phyloP scores from a whole-genome alignment of 441 rosid genomes.

The Jatropha multifida region DNA sequence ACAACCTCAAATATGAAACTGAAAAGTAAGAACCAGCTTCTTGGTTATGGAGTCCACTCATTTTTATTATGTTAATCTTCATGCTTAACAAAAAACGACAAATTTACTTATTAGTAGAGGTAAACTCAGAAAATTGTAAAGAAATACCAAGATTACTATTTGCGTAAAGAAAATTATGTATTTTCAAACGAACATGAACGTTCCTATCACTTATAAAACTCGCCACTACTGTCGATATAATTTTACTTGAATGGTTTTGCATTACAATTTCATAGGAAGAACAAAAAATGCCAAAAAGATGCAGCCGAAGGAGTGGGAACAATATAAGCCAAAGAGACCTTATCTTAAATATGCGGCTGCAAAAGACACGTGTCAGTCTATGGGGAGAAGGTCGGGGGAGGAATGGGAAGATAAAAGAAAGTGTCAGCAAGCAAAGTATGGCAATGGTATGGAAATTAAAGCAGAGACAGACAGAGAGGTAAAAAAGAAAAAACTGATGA shows the following conservation, averaged over 20 bases:
- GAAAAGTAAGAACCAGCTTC: too few relatives aligned
- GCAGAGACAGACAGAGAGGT: background rate
- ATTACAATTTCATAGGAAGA: background rate
- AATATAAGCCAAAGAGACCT: constrained; percentile 40
- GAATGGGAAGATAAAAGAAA: background rate
- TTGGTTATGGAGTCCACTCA: background rate
- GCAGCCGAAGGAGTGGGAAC: background rate
- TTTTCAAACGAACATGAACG: too few relatives aligned
- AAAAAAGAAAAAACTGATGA: background rate
- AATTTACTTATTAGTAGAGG: too few relatives aligned
- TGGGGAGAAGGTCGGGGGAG: constrained; percentile 12
- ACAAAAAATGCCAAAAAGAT: background rate
- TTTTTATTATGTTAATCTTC: too few relatives aligned
- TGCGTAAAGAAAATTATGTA: too few relatives aligned
- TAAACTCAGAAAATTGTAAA: too few relatives aligned
- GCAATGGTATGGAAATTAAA: background rate
- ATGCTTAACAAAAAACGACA: too few relatives aligned
- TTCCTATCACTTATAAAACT: too few relatives aligned
- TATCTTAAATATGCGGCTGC: constrained; percentile 23
- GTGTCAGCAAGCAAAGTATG: background rate
- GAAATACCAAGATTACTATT: too few relatives aligned
- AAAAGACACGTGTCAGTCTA: constrained; percentile 30
- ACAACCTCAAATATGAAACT: too few relatives aligned
- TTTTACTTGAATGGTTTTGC: too few relatives aligned
- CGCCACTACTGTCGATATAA: too few relatives aligned